phyloP scores from a whole-genome alignment of 1,139 yeast species.

The Taphrina deformans region DNA sequence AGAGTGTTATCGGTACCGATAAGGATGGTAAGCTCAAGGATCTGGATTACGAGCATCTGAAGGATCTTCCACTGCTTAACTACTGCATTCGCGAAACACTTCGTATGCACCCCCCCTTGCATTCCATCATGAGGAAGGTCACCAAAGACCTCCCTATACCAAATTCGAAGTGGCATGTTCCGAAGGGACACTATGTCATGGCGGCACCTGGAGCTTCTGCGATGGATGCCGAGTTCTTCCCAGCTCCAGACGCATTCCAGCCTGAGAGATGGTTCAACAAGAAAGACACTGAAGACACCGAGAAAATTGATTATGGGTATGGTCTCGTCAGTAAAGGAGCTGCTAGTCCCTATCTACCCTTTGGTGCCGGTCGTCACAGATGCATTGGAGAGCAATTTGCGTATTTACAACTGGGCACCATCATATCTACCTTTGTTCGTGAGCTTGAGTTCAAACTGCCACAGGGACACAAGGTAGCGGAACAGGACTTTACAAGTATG shows the following conservation, averaged over 20 bases:
- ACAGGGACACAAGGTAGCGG: slow-evolving; percentile 62
- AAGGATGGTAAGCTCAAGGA: slow-evolving; percentile 42
- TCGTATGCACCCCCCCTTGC: slow-evolving; percentile 94
- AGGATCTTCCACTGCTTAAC: slow-evolving; percentile 75
- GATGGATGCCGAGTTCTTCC: slow-evolving; percentile 74
- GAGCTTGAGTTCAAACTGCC: slow-evolving; percentile 70
- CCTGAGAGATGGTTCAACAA: slow-evolving; percentile 82
- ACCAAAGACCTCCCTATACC: slow-evolving; percentile 77
- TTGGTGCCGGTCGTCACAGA: slow-evolving; percentile 99
- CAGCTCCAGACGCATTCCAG: slow-evolving; percentile 65
- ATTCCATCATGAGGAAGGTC: slow-evolving; percentile 92
- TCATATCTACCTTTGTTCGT: slow-evolving; percentile 72
- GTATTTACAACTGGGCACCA: slow-evolving; percentile 84
- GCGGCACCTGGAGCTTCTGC: slow-evolving; percentile 93
- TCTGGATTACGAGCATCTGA: slow-evolving; percentile 76
- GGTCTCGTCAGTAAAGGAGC: slow-evolving; percentile 97
- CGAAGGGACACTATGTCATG: slow-evolving; percentile 82
- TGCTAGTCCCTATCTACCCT: slow-evolving; percentile 90
- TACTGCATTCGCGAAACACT: slow-evolving; percentile 87
- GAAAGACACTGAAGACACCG: slow-evolving; percentile 42
- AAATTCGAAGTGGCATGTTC: slow-evolving; percentile 75
- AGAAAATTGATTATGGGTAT: slow-evolving; percentile 79
- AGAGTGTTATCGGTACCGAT: slow-evolving; percentile 57
- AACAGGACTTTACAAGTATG: slow-evolving; percentile 62
- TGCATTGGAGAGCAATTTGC: slow-evolving; percentile 99